Evolutionary conservation across 768 basidiomycete species (phyloP).

Genomic region (Lactarius trivialis): DNA sequence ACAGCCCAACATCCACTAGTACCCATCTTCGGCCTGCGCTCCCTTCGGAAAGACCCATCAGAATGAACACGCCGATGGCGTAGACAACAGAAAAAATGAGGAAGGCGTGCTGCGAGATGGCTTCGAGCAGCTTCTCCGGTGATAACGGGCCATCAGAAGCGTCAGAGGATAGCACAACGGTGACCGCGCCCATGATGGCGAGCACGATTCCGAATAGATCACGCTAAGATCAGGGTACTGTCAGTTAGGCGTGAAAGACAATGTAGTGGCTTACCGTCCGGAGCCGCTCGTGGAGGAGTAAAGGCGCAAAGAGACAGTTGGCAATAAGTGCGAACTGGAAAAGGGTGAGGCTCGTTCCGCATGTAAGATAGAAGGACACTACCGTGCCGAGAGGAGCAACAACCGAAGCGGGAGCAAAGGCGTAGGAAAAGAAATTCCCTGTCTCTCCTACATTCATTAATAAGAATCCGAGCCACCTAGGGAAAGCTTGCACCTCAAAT

Average conservation of each 20-base stretch:
- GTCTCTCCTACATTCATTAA: conserved; percentile 88
- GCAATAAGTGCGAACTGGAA: conserved; percentile 85
- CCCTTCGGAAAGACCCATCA: conserved; percentile 63
- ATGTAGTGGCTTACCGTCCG: conserved; percentile 46
- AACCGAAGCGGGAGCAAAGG: conserved; percentile 84
- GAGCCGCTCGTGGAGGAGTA: conserved; percentile 78
- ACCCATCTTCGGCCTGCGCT: conserved; percentile 59
- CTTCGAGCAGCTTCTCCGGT: conserved; percentile 56
- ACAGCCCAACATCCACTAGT: conserved; percentile 81
- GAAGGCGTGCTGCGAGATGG: conserved; percentile 68
- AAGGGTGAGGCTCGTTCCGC: conserved; percentile 12
- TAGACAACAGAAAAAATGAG: conserved; percentile 68
- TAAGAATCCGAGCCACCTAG: conserved; percentile 83
- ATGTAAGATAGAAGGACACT: conserved; percentile 29
- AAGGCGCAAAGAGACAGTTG: conserved; percentile 89
- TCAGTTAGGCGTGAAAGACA: conserved; percentile 16
- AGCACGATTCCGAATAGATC: conserved; percentile 75
- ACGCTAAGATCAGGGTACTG: conserved; percentile 37
- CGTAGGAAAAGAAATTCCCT: conserved; percentile 89
- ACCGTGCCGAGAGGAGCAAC: conserved; percentile 96
- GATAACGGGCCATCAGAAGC: conserved; percentile 64
- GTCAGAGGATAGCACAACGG: conserved; percentile 82
- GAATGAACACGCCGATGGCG: conserved; percentile 44
- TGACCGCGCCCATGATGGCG: conserved; percentile 83
- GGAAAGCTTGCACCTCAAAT: conserved; percentile 6